Evolutionary conservation across 352 stramenopile genomes (phyloP).

Genomic region (Lagenidium sp.): DNA sequence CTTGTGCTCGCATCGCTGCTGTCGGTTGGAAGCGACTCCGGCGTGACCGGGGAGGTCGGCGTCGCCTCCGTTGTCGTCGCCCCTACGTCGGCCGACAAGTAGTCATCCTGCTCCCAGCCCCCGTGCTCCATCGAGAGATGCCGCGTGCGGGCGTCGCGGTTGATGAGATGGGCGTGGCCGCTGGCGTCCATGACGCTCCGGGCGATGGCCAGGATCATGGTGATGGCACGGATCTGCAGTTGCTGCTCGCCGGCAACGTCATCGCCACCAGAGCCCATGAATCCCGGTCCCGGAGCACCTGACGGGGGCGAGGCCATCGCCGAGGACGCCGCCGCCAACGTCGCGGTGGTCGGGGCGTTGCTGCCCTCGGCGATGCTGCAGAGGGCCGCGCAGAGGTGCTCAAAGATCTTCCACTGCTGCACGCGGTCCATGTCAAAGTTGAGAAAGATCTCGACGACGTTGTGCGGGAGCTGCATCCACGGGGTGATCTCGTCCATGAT

Average conservation of each 20-base stretch:
- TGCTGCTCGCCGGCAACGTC: no score
- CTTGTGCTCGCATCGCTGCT: no score
- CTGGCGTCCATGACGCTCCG: conserved; percentile 84
- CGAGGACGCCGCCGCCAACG: conserved; percentile 28
- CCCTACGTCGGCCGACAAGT: no score
- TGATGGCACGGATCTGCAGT: conserved; percentile 61
- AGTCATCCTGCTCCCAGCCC: conserved; percentile 79
- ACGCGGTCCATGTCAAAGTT: conserved; percentile 85
- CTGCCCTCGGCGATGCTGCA: conserved; percentile 69
- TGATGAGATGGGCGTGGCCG: conserved; percentile 81
- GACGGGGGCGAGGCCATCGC: no score
- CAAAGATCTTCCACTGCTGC: conserved; percentile 86
- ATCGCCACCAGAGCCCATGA: no score
- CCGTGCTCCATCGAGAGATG: conserved; percentile 79
- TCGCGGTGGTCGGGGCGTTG: conserved; percentile 9
- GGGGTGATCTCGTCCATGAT: conserved; percentile 75
- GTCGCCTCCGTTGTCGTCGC: no score
- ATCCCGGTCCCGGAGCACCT: no score
- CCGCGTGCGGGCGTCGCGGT: conserved; percentile 58
- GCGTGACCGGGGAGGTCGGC: no score
- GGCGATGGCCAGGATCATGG: conserved; percentile 61
- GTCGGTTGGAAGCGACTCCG: no score
- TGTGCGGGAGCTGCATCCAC: conserved; percentile 79
- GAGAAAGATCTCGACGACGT: conserved; percentile 83
- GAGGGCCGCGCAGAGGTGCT: conserved; percentile 66